Percentiles rank a stretch among this genome's conserved stretches.
These are phyloP conservation scores for Trypanosoma platydactyli DNA, from an alignment of 208 protist species.

Conservation along the genomic window DNA sequence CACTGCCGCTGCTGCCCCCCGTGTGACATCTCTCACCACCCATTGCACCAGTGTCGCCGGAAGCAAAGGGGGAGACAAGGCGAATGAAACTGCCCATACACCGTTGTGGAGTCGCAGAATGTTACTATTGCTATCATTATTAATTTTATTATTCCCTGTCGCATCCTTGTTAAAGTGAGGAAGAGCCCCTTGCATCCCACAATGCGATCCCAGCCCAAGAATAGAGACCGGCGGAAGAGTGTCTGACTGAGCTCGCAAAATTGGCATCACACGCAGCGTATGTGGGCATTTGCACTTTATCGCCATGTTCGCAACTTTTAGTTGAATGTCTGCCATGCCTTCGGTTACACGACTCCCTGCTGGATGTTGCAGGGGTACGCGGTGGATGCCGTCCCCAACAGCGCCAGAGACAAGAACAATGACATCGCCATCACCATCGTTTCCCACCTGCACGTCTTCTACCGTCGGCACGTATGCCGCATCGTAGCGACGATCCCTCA, in stretches of 20 bases:
- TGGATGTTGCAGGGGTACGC: conserved; percentile 9
- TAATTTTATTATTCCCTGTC: conserved; percentile 1
- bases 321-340: conserved; percentile 54
- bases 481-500: conserved; percentile 39
- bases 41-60: conserved; percentile 64
- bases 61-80: conserved; percentile 46
- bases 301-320: conserved; percentile 71
- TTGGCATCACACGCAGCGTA: conserved; percentile 80
- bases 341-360: background rate
- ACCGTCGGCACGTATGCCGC: conserved; percentile 33
- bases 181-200: conserved; percentile 30
- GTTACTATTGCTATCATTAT: conserved; percentile 10
- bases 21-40: conserved; percentile 22
- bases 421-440: conserved; percentile 87
- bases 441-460: conserved; percentile 36
- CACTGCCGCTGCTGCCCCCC: no score
- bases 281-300: conserved; percentile 92
- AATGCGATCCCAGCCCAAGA: conserved; percentile 69
- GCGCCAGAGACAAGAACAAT: conserved; percentile 70
- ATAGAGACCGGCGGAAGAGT: conserved; percentile 55
- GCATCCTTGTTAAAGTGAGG: conserved; percentile 1
- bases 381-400: conserved; percentile 33
- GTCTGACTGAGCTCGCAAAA: conserved; percentile 58
- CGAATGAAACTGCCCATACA: conserved; percentile 48
- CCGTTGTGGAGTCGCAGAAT: conserved; percentile 20